Percentiles rank a stretch among this genome's conserved stretches.
Conservation (phyloP, 306 rosid genomes). For the Senna tora region DNA sequence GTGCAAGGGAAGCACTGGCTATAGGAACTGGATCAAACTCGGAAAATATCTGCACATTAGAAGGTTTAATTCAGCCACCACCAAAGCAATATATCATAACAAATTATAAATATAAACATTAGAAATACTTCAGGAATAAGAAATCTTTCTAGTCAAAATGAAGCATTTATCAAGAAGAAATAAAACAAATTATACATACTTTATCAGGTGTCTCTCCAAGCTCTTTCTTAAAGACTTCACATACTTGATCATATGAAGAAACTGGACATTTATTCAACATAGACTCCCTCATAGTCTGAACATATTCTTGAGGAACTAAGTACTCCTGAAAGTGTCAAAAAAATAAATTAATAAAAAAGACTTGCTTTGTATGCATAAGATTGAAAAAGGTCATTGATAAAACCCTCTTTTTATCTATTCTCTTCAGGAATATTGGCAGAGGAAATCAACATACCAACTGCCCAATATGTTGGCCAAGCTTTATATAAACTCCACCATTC, state of each 20-base stretch:
- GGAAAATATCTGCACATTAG: slow-evolving; percentile 67
- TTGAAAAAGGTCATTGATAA: background rate
- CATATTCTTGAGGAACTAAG: slow-evolving; percentile 86
- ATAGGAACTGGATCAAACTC: slow-evolving; percentile 86
- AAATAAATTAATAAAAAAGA: slow-evolving; percentile 3
- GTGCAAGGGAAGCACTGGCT: slow-evolving; percentile 99
- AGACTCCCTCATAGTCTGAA: slow-evolving; percentile 80
- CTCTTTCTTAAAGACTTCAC: slow-evolving; percentile 80
- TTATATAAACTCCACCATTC: slow-evolving; percentile 95
- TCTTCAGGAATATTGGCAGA: slow-evolving; percentile 21
- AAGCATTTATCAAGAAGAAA: slow-evolving; percentile 20
- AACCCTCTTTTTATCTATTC: slow-evolving; percentile 14
- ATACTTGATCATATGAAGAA: slow-evolving; percentile 87
- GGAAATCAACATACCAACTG: slow-evolving; percentile 69
- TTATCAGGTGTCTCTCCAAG: slow-evolving; percentile 83
- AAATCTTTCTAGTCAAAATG: background rate
- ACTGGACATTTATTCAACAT: slow-evolving; percentile 96
- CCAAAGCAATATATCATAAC: slow-evolving; percentile 4
- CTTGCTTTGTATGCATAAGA: slow-evolving; percentile 5
- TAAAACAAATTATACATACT: slow-evolving; percentile 47
- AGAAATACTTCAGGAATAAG: background rate
- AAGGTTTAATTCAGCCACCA: slow-evolving; percentile 42
- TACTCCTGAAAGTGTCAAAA: slow-evolving; percentile 71
- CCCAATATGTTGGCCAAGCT: slow-evolving; percentile 95
- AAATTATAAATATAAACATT: slow-evolving; percentile 13